Base-by-base conservation (phyloP, 108 stramenopile species). In the Chaetoceros muelleri region DNA sequence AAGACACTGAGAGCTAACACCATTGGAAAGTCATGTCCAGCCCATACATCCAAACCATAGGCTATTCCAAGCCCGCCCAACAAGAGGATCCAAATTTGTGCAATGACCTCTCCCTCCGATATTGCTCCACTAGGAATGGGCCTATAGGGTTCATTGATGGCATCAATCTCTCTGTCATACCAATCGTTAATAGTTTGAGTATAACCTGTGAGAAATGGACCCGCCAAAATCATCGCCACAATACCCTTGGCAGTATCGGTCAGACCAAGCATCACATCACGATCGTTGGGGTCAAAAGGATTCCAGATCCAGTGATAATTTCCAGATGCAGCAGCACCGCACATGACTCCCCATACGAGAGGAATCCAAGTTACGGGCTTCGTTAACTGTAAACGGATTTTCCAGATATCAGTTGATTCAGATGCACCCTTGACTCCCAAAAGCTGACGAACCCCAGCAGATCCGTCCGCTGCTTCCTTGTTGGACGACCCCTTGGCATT, bases 301-400 rank as follows among this genome's bases (percentile, higher is more conserved):
- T 87, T 87, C 80, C 80, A 84, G 23, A 76, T 76, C 80, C 81
- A 82, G 55, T 85, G 84, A 66, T 87, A 87, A 58, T 87, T 87
- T 20, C 86, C 86, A 34, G 71, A 68, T 19, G 75, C 76, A 17
- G 79, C 75, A 18, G 79, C 74, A 16, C 76, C 78, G 53, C 76
- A 79, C 64, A 76, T 76, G 26, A 79, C 78, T 13, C 81, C 86
- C 86, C 86, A 87, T 23, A 85, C 80, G 45, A 87, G 69, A 25
- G 86, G 86, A 28, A 87, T 80, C 85, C 78, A 79, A 13, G 78
- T 79, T 2, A 79, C 74, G 24, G 78, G 78, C 60, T 78, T 74
- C 50, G 74, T 75, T 13, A 79, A 64, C 24, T 79, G 78, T 22
- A 79, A 64, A 21, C 78, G 69, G 25, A 79, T 79, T 53, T 73